These are phyloP conservation scores for Penicillium subrubescens DNA, from an alignment of 495 filamentous ascomycete species.

Conservation along the genomic window DNA sequence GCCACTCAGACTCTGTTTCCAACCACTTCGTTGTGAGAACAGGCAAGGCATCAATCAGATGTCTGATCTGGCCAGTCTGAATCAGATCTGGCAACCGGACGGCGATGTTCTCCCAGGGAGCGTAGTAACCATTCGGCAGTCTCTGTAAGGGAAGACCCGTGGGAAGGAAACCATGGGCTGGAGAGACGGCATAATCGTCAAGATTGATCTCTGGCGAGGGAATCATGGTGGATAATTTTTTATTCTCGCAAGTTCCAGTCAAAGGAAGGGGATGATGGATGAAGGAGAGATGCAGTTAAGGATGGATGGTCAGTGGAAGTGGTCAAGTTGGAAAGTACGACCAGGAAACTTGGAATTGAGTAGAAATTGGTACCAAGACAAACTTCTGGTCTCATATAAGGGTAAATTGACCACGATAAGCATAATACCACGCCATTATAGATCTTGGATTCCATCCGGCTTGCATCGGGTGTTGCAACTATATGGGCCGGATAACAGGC, in stretches of 20 bases:
- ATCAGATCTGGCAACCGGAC: conserved; percentile 77
- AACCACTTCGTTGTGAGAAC: conserved; percentile 75
- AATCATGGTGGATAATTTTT: conserved; percentile 60
- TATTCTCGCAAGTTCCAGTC: background rate
- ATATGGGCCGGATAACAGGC: conserved; percentile 27
- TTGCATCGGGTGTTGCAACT: conserved; percentile 26
- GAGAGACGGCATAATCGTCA: conserved; percentile 81
- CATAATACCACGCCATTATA: conserved; percentile 13
- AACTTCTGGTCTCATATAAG: conserved; percentile 5
- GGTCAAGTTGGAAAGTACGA: background rate
- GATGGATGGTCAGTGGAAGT: background rate
- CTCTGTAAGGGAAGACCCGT: conserved; percentile 69
- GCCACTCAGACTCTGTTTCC: conserved; percentile 81
- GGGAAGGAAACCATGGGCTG: conserved; percentile 84
- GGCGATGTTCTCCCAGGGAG: conserved; percentile 81
- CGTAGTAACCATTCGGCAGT: conserved; percentile 82
- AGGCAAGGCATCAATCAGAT: conserved; percentile 74
- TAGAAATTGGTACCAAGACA: background rate
- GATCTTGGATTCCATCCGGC: conserved; percentile 13
- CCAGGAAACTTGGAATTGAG: background rate
- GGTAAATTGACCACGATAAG: background rate
- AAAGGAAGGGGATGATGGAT: background rate
- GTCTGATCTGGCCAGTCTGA: conserved; percentile 70
- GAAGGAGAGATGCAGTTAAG: background rate
- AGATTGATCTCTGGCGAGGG: conserved; percentile 67